Evolutionary conservation across 1,284 basidiomycete species (phyloP).

Genomic region (Melanopsichium pennsylvanicum): DNA sequence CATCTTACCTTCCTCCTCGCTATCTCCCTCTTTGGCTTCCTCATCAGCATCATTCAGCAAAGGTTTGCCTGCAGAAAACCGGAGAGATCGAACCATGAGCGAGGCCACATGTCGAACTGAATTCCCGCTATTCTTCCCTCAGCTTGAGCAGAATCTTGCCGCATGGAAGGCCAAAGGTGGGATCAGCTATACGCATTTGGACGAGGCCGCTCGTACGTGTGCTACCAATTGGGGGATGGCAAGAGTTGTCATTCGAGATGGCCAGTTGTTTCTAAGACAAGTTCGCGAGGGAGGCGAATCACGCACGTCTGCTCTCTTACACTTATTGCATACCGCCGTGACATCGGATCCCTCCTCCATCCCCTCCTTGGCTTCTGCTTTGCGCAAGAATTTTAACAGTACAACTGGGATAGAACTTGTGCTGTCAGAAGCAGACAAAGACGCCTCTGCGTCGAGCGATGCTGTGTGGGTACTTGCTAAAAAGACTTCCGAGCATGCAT

Average conservation of each 20-base stretch:
- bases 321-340: slow-evolving; percentile 35
- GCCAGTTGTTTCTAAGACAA: slow-evolving; percentile 42
- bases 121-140: slow-evolving; percentile 50
- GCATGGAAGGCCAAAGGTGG: slow-evolving; percentile 44
- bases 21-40: no score
- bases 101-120: slow-evolving; percentile 33
- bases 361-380: no score
- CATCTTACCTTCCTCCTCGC: no score
- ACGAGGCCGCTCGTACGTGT: slow-evolving; percentile 20
- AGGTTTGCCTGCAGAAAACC: slow-evolving; percentile 9
- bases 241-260: slow-evolving; percentile 39
- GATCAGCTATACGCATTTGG: slow-evolving; percentile 27
- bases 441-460: slow-evolving; percentile 22
- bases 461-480: slow-evolving; percentile 43
- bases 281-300: slow-evolving; percentile 43
- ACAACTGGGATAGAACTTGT: slow-evolving; percentile 43
- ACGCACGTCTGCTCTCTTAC: slow-evolving; percentile 40
- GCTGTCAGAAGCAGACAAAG: slow-evolving; percentile 42
- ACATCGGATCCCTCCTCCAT: slow-evolving; percentile 19
- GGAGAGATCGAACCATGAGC: slow-evolving; percentile 31
- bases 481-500: slow-evolving; percentile 8
- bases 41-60: neutral
- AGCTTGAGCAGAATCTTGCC: slow-evolving; percentile 30
- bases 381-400: neutral
- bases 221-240: slow-evolving; percentile 35